Evolutionary conservation across 1,284 basidiomycete genomes (phyloP), one percentile per base, ranked within the genome.

Genomic region (Ustilago loliicola): DNA sequence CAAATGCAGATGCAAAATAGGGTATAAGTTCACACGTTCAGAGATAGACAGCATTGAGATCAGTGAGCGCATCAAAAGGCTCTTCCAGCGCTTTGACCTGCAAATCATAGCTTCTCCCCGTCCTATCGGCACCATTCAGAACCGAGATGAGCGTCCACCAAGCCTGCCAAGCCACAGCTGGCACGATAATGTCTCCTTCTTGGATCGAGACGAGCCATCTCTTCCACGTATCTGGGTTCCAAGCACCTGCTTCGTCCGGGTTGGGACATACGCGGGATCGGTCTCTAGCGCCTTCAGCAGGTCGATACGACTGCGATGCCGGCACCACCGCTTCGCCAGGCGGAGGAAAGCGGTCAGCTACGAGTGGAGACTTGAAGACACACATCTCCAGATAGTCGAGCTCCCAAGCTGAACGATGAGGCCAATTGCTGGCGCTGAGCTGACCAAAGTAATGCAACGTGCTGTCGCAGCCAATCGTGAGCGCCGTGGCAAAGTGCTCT

Each of bases 101-200:
- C 62, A 85, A 47, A 50, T 85, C 79, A 50, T 83, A 83, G 17
- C 69, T 58, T 10, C 83, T 67, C 0, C 83, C 83, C 3, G 80
- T 71, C 1, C 82, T 64, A 61, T 84, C 83, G 1, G 80, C 83
- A 7, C 83, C 84, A 42, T 85, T 85, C 25, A 85, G 68, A 11
- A 83, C 74, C 25, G 79, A 74, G 30, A 85, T 84, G 50, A 84
- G 66, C 23, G 82, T 81, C 84, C 84, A 85, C 84, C 84, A 85
- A 0, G 83, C 83, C 71, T 85, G 84, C 80, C 79, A 83, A 10
- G 75, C 65, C 10, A 85, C 67, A 2, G 83, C 81, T 1, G 81
- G 82, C 42, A 76, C 72, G 25, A 85, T 74, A 29, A 85, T 80
- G 21, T 83, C 66, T 17, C 83, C 83, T 45, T 79, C 81, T 0